Evolutionary conservation across 2,329 filamentous ascomycete species (phyloP).

Genomic region (Didymella pinodella): DNA sequence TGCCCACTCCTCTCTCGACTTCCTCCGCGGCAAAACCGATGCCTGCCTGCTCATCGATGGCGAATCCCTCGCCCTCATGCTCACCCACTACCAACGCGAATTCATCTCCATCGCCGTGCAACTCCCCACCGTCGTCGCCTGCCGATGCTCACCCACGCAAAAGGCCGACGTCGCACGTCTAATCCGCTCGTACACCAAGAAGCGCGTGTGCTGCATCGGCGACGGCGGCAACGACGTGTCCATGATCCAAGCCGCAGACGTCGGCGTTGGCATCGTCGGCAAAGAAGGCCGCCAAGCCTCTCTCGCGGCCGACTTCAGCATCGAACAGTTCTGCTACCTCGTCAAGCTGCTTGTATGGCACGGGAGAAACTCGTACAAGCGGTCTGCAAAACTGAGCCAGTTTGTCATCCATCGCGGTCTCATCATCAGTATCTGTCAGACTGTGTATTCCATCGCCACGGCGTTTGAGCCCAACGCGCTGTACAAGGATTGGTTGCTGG

Average conservation of each 20-base stretch:
- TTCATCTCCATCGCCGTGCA: conserved; percentile 90
- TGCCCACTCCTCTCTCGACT: conserved; percentile 87
- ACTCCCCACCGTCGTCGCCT: conserved; percentile 91
- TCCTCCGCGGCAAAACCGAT: conserved; percentile 82
- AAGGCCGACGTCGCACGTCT: conserved; percentile 93
- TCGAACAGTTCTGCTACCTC: conserved; percentile 92
- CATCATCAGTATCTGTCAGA: conserved; percentile 95
- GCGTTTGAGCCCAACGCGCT: conserved; percentile 92
- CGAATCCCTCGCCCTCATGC: conserved; percentile 83
- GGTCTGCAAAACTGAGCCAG: conserved; percentile 92
- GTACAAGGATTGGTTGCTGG: conserved; percentile 93
- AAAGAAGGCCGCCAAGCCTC: conserved; percentile 97
- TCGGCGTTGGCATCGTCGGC: conserved; percentile 96
- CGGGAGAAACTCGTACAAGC: conserved; percentile 95
- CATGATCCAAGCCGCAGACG: conserved; percentile 98
- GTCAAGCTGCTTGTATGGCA: conserved; percentile 99
- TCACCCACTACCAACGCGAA: conserved; percentile 80
- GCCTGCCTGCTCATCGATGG: conserved; percentile 95
- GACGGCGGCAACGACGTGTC: conserved; percentile 98
- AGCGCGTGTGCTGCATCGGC: conserved; percentile 95
- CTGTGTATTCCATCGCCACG: conserved; percentile 93
- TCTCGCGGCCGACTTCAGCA: conserved; percentile 94
- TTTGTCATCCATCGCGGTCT: conserved; percentile 98
- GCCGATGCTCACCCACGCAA: conserved; percentile 94
- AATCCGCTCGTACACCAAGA: conserved; percentile 90